These are phyloP conservation scores for Cladosporium colombiae DNA, from an alignment of 2,329 filamentous ascomycete species.

Conservation along the genomic window DNA sequence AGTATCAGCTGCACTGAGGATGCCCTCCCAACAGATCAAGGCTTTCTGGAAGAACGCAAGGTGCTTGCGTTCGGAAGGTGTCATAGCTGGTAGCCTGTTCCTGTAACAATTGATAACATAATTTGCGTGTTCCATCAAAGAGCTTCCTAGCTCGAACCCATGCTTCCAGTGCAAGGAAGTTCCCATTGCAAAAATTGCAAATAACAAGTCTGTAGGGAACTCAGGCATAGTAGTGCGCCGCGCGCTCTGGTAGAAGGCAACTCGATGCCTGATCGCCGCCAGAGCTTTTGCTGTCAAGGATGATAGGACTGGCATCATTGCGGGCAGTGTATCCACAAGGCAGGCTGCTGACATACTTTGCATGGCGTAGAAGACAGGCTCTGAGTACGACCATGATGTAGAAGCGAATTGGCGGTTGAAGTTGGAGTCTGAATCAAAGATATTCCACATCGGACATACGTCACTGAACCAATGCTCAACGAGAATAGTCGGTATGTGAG, in stretches of 20 bases:
- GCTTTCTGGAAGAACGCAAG: slow-evolving; percentile 8
- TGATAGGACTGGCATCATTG: slow-evolving; percentile 13
- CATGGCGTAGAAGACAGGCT: slow-evolving; percentile 22
- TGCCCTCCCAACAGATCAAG: slow-evolving; percentile 12
- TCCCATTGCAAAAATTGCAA: slow-evolving; percentile 25
- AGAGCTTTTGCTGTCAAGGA: not conserved
- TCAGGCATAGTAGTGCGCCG: not conserved
- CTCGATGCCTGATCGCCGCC: not conserved
- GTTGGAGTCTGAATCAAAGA: slow-evolving; percentile 24
- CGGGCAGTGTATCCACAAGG: slow-evolving; percentile 21
- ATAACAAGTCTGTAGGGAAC: slow-evolving; percentile 21
- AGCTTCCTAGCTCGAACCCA: not conserved
- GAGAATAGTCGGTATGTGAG: slow-evolving; percentile 18
- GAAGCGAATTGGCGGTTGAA: slow-evolving; percentile 23
- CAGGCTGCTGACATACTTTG: slow-evolving; percentile 25
- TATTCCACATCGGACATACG: slow-evolving; percentile 26
- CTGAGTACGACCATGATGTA: slow-evolving; percentile 20
- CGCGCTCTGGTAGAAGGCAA: not conserved
- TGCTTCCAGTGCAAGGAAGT: slow-evolving; percentile 24
- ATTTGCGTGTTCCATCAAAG: not conserved
- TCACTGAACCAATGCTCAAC: slow-evolving; percentile 26
- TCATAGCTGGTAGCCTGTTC: not conserved
- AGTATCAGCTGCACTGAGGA: slow-evolving; percentile 5
- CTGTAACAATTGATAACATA: slow-evolving; percentile 2
- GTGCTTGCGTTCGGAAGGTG: not conserved